Percentiles rank a stretch among this genome's conserved stretches.
Conservation (phyloP, 2,329 filamentous ascomycete genomes). For the Fusarium denticulatum region DNA sequence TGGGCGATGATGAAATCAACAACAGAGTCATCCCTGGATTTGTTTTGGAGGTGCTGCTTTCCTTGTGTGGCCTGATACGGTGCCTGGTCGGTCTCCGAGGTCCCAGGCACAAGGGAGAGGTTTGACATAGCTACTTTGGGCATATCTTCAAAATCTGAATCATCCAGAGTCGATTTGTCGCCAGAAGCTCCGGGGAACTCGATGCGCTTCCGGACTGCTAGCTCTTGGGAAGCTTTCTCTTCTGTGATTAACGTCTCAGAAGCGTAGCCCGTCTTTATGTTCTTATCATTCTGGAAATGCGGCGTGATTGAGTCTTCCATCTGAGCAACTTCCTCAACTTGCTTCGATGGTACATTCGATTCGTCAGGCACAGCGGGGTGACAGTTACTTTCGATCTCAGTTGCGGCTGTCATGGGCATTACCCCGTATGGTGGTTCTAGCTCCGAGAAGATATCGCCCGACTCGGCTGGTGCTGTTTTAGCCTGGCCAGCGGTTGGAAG, state of each 20-base stretch:
- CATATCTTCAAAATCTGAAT: not conserved
- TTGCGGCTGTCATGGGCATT: not conserved
- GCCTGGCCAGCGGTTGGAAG: not conserved
- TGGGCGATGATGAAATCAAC: not conserved
- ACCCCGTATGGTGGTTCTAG: not conserved
- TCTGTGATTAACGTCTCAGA: not conserved
- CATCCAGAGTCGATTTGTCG: not conserved
- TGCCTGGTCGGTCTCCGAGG: not conserved
- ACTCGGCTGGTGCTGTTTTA: not conserved
- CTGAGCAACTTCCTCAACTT: not conserved
- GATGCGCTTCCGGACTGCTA: not conserved
- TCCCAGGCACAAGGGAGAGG: not conserved
- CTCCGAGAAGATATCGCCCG: not conserved
- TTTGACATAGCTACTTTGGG: not conserved
- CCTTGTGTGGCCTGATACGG: not conserved
- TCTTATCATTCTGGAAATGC: constrained; percentile 33
- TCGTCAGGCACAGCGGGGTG: not conserved
- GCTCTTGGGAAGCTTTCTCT: not conserved
- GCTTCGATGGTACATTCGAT: not conserved
- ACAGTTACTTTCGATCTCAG: not conserved
- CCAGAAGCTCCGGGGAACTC: not conserved
- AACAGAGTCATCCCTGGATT: not conserved
- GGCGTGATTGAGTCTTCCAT: constrained; percentile 18
- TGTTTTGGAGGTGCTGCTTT: not conserved
- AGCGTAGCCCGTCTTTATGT: constrained; percentile 32